Percentiles rank a stretch among this genome's conserved stretches.
These are phyloP conservation scores for Thyridium curvatum DNA, from an alignment of 2,329 filamentous ascomycete species.

Conservation along the genomic window DNA sequence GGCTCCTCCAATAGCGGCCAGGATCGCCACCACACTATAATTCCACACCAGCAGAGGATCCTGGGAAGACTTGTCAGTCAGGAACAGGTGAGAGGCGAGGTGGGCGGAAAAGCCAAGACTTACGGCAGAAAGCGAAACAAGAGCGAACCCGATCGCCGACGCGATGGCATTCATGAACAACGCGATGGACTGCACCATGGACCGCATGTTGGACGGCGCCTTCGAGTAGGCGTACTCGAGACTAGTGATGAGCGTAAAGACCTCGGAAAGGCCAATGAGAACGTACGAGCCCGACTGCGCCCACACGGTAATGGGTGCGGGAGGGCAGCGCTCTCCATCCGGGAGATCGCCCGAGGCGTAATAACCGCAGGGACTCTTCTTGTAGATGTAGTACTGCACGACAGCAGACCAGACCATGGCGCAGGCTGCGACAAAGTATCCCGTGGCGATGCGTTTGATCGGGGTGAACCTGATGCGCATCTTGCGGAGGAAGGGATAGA, in stretches of 20 bases:
- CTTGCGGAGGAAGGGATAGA: conserved; percentile 65
- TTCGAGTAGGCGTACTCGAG: conserved; percentile 63
- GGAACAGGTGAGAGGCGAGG: too few relatives aligned
- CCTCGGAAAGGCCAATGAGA: conserved; percentile 44
- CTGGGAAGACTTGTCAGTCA: too few relatives aligned
- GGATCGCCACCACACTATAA: conserved; percentile 60
- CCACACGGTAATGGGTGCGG: conserved; percentile 61
- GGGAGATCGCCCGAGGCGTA: conserved; percentile 26
- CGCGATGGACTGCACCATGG: too few relatives aligned
- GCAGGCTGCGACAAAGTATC: conserved; percentile 59
- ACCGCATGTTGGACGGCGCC: too few relatives aligned
- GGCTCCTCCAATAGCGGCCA: conserved; percentile 55
- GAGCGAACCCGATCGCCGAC: too few relatives aligned
- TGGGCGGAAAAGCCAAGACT: too few relatives aligned
- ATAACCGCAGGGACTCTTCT: conserved; percentile 52
- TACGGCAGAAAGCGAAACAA: too few relatives aligned
- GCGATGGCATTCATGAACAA: too few relatives aligned
- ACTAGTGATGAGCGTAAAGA: conserved; percentile 50
- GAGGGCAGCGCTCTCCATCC: conserved; percentile 39
- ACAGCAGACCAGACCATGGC: conserved; percentile 55
- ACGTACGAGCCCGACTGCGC: conserved; percentile 46
- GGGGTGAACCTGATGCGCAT: conserved; percentile 62
- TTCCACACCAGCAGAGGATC: conserved; percentile 58
- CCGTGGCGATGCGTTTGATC: conserved; percentile 67
- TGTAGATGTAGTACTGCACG: conserved; percentile 59